These are phyloP conservation scores for Micractinium conductrix DNA, from an alignment of 139 green algal genomes.

Conservation along the genomic window DNA sequence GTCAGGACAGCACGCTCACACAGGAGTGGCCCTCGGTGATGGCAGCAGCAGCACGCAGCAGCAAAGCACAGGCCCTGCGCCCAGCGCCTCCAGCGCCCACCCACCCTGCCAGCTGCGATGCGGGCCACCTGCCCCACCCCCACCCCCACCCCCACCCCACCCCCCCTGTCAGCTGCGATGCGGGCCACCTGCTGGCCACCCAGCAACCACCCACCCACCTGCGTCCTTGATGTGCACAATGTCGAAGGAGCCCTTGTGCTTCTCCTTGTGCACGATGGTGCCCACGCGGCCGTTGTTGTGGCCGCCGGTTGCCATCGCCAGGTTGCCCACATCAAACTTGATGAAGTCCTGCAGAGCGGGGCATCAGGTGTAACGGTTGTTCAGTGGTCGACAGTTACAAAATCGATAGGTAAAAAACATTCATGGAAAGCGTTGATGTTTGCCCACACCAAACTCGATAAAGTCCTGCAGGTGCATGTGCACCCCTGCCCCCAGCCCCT, in stretches of 20 bases:
- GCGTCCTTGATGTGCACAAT: constrained; percentile 97
- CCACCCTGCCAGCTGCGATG: neutral
- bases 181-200: too few species aligned
- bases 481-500: too few species aligned
- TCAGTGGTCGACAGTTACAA: too few species aligned
- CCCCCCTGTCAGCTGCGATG: neutral
- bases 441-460: too few species aligned
- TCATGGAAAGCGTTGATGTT: too few species aligned
- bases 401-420: too few species aligned
- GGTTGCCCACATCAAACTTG: constrained; percentile 98
- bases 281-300: constrained; percentile 95
- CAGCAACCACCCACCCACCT: neutral
- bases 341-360: too few species aligned
- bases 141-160: neutral
- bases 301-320: constrained; percentile 93
- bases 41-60: neutral
- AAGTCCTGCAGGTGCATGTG: too few species aligned
- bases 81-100: neutral
- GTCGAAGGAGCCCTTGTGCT: constrained; percentile 95
- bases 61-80: too few species aligned
- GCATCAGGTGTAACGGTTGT: too few species aligned
- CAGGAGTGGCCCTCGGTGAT: too few species aligned
- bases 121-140: neutral
- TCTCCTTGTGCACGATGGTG: constrained; percentile 93
- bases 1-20: neutral